These are phyloP conservation scores for Yamagishiella unicocca DNA, from an alignment of 139 green algal genomes.

Conservation along the genomic window DNA sequence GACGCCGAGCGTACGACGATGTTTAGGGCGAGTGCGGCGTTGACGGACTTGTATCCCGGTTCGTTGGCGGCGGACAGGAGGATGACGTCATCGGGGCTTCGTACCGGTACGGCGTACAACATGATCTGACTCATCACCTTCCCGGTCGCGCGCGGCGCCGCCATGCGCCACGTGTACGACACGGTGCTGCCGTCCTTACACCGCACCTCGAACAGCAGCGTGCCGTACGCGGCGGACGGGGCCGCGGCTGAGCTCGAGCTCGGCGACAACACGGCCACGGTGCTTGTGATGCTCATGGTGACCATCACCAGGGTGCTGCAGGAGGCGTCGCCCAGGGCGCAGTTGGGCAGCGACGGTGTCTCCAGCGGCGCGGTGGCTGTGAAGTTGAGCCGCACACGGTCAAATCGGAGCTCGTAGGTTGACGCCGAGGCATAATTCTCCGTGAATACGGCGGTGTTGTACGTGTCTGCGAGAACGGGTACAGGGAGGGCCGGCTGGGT, in stretches of 20 bases:
- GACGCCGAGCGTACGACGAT: background rate
- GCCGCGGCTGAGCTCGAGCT: too few species aligned
- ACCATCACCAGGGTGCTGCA: background rate
- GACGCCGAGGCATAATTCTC: background rate
- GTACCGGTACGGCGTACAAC: slow-evolving; percentile 1
- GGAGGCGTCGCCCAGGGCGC: background rate
- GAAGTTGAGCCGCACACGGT: background rate
- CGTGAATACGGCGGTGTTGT: background rate
- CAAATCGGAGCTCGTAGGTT: background rate
- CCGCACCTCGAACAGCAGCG: background rate
- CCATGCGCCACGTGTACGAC: background rate
- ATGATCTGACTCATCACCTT: background rate
- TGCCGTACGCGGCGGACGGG: background rate
- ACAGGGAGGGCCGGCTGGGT: too few species aligned
- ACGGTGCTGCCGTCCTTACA: background rate
- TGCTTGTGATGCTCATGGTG: background rate
- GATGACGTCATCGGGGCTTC: background rate
- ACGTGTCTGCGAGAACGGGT: background rate
- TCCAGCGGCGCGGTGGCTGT: background rate
- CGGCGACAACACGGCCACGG: background rate
- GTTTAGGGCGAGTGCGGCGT: background rate
- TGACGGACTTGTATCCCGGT: background rate
- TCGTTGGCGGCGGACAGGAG: background rate
- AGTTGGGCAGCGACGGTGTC: background rate
- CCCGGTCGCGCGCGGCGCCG: background rate